A percentile compares a stretch with the other conserved stretches of the same genome.
Conservation (phyloP, 371 early-diverging fungal species). For the Blastocladiella emersonii region DNA sequence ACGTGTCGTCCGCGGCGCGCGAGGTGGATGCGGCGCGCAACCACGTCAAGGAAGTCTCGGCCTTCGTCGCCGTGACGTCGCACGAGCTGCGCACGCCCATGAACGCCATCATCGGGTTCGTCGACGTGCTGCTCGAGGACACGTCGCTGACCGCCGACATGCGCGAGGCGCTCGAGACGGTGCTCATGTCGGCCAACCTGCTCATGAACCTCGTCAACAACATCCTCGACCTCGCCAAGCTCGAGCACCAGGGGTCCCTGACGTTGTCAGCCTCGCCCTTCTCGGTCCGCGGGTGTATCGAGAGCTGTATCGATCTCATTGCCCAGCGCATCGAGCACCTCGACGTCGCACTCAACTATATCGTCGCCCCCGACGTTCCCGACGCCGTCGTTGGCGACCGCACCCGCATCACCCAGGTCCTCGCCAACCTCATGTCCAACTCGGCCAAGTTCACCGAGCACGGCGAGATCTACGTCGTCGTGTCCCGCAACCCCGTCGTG, state of each 20-base stretch:
- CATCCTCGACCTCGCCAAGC: slow-evolving; percentile 2
- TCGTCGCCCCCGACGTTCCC: not conserved
- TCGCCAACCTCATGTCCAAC: slow-evolving; percentile 7
- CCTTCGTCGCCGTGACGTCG: not conserved
- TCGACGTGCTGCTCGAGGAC: not conserved
- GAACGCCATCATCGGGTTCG: slow-evolving; percentile 5
- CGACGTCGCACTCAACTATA: not conserved
- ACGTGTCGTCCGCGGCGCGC: too few relatives aligned
- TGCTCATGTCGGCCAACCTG: not conserved
- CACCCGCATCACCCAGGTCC: slow-evolving; percentile 5
- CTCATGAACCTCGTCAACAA: not conserved
- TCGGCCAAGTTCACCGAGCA: slow-evolving; percentile 9
- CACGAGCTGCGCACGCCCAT: slow-evolving; percentile 4
- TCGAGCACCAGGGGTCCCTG: not conserved
- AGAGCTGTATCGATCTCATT: not conserved
- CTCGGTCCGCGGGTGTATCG: not conserved
- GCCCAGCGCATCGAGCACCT: not conserved
- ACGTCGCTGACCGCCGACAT: not conserved
- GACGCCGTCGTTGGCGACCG: slow-evolving; percentile 6
- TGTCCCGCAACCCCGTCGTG: not conserved
- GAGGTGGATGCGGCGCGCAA: not conserved
- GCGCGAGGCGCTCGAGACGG: not conserved
- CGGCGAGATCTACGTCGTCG: not conserved
- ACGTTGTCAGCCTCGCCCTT: not conserved
- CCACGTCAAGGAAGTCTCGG: not conserved